Evolutionary conservation across 768 basidiomycete species (phyloP).

Genomic region (Gloeostereum incarnatum): DNA sequence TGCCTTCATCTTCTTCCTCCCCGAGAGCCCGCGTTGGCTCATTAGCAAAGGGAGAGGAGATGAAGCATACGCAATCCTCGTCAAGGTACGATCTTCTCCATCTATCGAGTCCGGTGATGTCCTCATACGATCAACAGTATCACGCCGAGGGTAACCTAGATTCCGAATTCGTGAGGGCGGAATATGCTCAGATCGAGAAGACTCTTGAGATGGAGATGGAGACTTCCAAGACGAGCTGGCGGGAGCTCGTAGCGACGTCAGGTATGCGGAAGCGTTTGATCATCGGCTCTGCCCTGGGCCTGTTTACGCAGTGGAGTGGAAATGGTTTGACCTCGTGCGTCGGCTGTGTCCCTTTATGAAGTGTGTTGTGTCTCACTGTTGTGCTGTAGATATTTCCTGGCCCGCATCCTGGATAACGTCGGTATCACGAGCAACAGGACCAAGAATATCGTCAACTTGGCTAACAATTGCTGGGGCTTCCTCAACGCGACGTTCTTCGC

Average conservation of each 20-base stretch:
- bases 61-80: conserved; percentile 38
- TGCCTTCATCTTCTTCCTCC: conserved; percentile 45
- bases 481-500: conserved; percentile 44
- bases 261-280: conserved; percentile 46
- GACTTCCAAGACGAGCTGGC: conserved; percentile 36
- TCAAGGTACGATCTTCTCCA: too few relatives aligned
- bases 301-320: conserved; percentile 57
- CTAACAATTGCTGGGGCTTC: conserved; percentile 44
- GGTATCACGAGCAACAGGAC: conserved; percentile 38
- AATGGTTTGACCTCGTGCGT: conserved; percentile 49
- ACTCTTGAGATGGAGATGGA: conserved; percentile 45
- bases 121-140: too few relatives aligned
- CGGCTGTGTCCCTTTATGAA: conserved; percentile 7
- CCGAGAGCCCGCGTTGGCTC: conserved; percentile 61
- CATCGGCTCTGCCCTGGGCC: conserved; percentile 38
- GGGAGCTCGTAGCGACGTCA: conserved; percentile 29
- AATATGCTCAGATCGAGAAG: conserved; percentile 45
- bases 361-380: background rate
- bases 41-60: conserved; percentile 43
- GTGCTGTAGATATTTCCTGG: conserved; percentile 38
- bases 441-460: conserved; percentile 51
- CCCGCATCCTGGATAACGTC: conserved; percentile 44
- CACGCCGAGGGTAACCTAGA: conserved; percentile 49
- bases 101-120: too few relatives aligned
- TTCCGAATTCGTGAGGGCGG: conserved; percentile 48